These are phyloP conservation scores for Jatropha podagrica DNA, from an alignment of 441 rosid genomes.

Conservation along the genomic window DNA sequence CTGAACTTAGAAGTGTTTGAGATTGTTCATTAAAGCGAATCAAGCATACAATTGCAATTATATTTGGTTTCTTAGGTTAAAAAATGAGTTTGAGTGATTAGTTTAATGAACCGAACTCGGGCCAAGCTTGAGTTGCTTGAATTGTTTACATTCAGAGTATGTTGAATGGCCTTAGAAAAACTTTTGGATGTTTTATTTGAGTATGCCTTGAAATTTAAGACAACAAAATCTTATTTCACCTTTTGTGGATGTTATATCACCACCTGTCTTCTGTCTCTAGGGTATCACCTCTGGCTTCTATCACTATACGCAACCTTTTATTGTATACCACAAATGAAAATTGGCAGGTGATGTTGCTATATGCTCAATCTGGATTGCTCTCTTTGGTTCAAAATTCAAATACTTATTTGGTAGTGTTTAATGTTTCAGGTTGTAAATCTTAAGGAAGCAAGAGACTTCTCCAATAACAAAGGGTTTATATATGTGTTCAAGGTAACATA, in stretches of 20 bases:
- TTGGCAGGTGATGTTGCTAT: conserved; percentile 70
- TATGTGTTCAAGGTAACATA: conserved; percentile 85
- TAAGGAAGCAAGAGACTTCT: conserved; percentile 95
- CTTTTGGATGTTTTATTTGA: neutral
- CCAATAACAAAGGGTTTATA: conserved; percentile 67
- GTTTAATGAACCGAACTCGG: neutral
- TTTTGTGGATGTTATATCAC: conserved; percentile 18
- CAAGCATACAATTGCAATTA: neutral
- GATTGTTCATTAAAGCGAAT: neutral
- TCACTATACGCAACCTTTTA: conserved; percentile 81
- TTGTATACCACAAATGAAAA: conserved; percentile 86
- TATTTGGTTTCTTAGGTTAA: neutral
- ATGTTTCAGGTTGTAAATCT: conserved; percentile 80
- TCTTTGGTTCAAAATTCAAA: conserved; percentile 16
- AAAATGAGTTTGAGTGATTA: neutral
- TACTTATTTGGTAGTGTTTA: conserved; percentile 22
- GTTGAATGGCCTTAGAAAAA: neutral
- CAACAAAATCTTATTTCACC: neutral
- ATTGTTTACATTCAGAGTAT: neutral
- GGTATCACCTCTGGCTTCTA: conserved; percentile 95
- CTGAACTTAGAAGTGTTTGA: neutral
- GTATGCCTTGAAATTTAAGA: neutral
- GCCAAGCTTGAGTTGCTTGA: neutral
- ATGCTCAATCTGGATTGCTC: conserved; percentile 10
- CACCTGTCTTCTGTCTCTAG: conserved; percentile 42